Base-by-base conservation (phyloP, 106 monocot genomes). In the Dendrobium chrysotoxum region DNA sequence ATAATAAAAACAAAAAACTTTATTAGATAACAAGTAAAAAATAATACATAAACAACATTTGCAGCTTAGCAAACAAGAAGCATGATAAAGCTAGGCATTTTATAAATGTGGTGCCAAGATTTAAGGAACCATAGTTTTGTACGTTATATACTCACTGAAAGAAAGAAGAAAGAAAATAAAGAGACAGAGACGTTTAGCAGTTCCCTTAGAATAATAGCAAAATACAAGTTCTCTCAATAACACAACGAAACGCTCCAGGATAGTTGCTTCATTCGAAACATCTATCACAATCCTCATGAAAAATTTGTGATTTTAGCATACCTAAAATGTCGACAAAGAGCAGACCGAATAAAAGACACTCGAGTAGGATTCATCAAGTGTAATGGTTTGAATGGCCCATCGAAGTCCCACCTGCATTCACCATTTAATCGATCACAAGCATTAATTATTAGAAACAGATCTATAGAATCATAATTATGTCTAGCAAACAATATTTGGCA, bases 321-420 rank as follows among this genome's bases (percentile, higher is more conserved):
- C 98, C 89, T 86, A 85, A 99, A 99, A 88, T 99, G 90, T 41
- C 87, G 84, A 78, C 98, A 99, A 7, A 99, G 90, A 0, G 84
- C 28, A 4, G 98, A 99, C 28, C 98, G 94, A 67, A 95, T 90
- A 83, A 99, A 99, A 68, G 92, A 91, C 28, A 95, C 28, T 53
- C 98, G 85, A 28, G 84, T 86, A 35, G 95, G 95, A 83, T 99
- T 99, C 84, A 99, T 89, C 66, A 78, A 58, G 88, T 99, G 98
- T 72, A 99, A 84, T 18, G 95, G 98, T 61, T 95, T 95, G 87
- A 95, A 95, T 47, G 98, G 95, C 11, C 98, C 98, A 79, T 93
- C 91, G 74, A 76, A 86, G 77, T 99, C 95, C 98, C 98, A 99
- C 98, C 97, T 97, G 80, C 39, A 70, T 53, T 65, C 76, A 58